Conservation (phyloP, 768 basidiomycete genomes). For the Tylopilus vinaceipallidus region DNA sequence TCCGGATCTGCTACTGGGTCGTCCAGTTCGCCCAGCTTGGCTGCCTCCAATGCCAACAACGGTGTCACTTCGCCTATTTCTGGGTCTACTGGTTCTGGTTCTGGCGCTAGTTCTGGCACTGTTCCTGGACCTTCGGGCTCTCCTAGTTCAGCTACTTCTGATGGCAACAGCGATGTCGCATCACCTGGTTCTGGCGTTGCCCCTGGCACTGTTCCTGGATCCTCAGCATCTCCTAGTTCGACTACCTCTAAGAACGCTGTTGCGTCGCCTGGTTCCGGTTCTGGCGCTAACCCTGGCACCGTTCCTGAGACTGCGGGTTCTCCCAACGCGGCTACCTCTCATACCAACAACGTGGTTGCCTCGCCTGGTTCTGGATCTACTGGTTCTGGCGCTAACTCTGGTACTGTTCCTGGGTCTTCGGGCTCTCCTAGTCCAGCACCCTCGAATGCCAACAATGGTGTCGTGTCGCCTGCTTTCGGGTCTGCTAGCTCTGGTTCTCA, state of each 20-base stretch:
- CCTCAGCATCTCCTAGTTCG: not conserved
- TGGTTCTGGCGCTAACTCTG: too few relatives aligned
- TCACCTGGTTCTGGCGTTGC: constrained; percentile 1
- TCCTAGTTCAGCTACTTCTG: not conserved
- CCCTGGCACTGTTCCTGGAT: not conserved
- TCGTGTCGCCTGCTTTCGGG: not conserved
- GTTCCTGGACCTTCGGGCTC: not conserved
- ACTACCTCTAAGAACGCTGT: not conserved
- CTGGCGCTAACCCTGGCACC: constrained; percentile 1
- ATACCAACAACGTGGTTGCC: too few relatives aligned
- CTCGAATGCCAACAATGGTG: not conserved
- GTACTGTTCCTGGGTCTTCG: not conserved
- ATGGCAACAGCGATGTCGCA: not conserved
- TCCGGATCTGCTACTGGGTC: not conserved
- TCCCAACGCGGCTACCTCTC: not conserved
- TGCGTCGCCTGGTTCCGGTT: not conserved
- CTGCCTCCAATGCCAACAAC: not conserved
- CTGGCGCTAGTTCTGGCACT: too few relatives aligned
- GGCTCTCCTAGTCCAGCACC: not conserved
- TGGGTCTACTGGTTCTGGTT: not conserved
- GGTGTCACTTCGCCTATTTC: not conserved
- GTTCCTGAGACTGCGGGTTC: not conserved
- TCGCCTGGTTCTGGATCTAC: not conserved
- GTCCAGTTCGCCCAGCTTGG: not conserved
- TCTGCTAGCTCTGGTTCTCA: not conserved